Percentiles rank a stretch among this genome's conserved stretches.
Conservation (phyloP, 2,329 filamentous ascomycete species). For the Penicillium sp. region DNA sequence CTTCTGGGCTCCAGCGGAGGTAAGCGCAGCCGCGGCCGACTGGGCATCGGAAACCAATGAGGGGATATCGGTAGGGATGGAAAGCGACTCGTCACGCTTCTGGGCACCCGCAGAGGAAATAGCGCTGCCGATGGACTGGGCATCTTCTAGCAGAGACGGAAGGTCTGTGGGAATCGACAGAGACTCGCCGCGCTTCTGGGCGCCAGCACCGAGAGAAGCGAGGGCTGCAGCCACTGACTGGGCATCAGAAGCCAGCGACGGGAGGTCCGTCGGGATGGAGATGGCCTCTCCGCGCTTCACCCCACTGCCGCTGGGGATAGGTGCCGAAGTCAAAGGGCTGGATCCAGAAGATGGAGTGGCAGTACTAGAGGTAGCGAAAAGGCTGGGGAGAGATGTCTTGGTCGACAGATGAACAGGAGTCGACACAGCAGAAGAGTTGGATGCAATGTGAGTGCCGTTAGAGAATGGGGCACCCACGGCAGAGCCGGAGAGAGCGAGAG, state of each 20-base stretch:
- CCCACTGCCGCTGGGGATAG: not conserved
- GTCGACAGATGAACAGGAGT: constrained; percentile 8
- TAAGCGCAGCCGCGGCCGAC: not conserved
- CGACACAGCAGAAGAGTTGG: constrained; percentile 2
- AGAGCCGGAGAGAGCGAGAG: constrained; percentile 17
- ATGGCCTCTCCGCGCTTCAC: constrained; percentile 7
- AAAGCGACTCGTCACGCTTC: constrained; percentile 9
- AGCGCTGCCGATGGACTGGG: constrained; percentile 9
- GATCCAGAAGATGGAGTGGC: no score
- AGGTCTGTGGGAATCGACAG: constrained; percentile 9
- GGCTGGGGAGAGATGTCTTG: constrained; percentile 1
- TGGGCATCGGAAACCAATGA: constrained; percentile 5
- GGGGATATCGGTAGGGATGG: constrained; percentile 12
- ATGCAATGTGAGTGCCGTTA: constrained; percentile 10
- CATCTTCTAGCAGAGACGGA: constrained; percentile 11
- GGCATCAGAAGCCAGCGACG: constrained; percentile 7
- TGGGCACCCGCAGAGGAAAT: constrained; percentile 4
- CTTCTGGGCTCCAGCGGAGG: constrained; percentile 6
- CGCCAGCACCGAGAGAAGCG: not conserved
- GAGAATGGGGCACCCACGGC: constrained; percentile 18
- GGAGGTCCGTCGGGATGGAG: constrained; percentile 12
- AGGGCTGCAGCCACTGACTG: not conserved
- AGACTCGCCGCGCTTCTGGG: constrained; percentile 9
- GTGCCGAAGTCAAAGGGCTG: no score
- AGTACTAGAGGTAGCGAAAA: no score